Conservation (phyloP, 208 protist species). For the Acanthamoeba triangularis region DNA sequence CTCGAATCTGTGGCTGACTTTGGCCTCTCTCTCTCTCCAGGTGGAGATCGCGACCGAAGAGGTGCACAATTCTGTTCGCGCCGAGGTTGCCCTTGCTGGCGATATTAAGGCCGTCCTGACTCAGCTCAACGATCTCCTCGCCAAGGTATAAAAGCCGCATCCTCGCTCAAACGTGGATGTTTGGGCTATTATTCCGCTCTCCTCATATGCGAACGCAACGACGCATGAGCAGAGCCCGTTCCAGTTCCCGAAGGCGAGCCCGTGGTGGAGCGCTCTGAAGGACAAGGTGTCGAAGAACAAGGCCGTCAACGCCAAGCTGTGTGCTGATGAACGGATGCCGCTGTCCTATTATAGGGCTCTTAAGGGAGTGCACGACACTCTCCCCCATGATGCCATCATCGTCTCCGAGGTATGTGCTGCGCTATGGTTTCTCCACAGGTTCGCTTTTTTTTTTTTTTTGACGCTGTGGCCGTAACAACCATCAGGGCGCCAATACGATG, state of each 20-base stretch:
- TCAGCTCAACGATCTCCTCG: slow-evolving; percentile 62
- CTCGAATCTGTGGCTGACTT: neutral
- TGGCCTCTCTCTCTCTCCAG: neutral
- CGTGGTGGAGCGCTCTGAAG: slow-evolving; percentile 24
- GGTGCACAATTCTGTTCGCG: slow-evolving; percentile 3
- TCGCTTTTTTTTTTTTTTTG: neutral
- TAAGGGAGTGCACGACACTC: slow-evolving; percentile 48
- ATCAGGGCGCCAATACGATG: slow-evolving; percentile 86
- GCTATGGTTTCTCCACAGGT: too few species aligned
- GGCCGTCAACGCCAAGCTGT: slow-evolving; percentile 25
- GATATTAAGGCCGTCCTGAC: slow-evolving; percentile 32
- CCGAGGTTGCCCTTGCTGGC: slow-evolving; percentile 52
- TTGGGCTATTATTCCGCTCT: too few species aligned
- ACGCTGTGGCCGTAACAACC: neutral
- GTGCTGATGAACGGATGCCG: slow-evolving; percentile 36
- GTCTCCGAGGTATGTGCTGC: neutral
- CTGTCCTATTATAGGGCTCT: slow-evolving; percentile 77
- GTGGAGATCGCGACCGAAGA: slow-evolving; percentile 69
- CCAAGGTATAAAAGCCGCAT: neutral
- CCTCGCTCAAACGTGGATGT: too few species aligned
- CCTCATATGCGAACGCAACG: too few species aligned
- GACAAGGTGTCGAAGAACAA: slow-evolving; percentile 62
- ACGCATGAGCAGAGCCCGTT: neutral
- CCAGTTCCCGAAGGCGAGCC: neutral
- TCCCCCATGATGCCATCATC: slow-evolving; percentile 70